A percentile compares a stretch with the other conserved stretches of the same genome.
phyloP scores from a whole-genome alignment of 306 rosid species.

The Glycyrrhiza uralensis region DNA sequence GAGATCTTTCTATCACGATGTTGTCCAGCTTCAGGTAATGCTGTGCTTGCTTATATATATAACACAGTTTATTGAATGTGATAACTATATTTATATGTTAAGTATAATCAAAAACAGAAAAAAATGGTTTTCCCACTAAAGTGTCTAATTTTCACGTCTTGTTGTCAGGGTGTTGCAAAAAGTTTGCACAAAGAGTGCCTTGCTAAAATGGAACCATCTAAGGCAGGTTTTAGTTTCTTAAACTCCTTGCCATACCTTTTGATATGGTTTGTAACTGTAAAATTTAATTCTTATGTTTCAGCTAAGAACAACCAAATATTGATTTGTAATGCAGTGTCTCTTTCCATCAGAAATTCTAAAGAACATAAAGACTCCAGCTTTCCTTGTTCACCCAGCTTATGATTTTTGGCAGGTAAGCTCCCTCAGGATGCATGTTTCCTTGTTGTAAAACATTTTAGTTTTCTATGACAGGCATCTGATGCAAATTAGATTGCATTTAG shows the following conservation, averaged over 20 bases:
- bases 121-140: not conserved
- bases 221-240: conserved; percentile 50
- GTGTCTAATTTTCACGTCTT: conserved; percentile 12
- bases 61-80: not conserved
- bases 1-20: conserved; percentile 75
- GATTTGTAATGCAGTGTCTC: conserved; percentile 65
- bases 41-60: conserved; percentile 21
- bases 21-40: conserved; percentile 78
- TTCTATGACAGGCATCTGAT: conserved; percentile 24
- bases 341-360: conserved; percentile 75
- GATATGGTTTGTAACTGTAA: not conserved
- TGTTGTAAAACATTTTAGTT: not conserved
- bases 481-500: conserved; percentile 43
- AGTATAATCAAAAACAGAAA: not conserved
- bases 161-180: conserved; percentile 61
- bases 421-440: conserved; percentile 22
- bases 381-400: conserved; percentile 89
- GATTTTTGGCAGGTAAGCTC: conserved; percentile 91
- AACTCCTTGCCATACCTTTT: conserved; percentile 2
- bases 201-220: conserved; percentile 54
- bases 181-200: conserved; percentile 76
- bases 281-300: conserved; percentile 17
- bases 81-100: not conserved
- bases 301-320: conserved; percentile 12
- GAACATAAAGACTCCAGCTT: conserved; percentile 59